A percentile compares a stretch with the other conserved stretches of the same genome.
phyloP scores from a whole-genome alignment of 2,329 filamentous ascomycete species.

The Rutstroemia sp. region DNA sequence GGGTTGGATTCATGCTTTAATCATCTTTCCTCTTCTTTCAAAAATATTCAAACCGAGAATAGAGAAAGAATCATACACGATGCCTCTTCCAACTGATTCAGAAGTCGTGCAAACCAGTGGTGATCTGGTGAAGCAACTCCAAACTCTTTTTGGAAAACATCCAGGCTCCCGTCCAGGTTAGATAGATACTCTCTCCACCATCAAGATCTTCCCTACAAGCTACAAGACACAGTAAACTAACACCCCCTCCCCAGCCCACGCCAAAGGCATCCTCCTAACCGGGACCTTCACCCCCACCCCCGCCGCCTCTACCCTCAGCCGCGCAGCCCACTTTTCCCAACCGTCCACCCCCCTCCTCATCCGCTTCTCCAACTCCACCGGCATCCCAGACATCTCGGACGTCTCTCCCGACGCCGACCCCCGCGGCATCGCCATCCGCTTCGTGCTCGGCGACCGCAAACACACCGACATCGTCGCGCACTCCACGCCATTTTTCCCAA shows the following conservation, averaged over 20 bases:
- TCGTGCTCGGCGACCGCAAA: conserved; percentile 37
- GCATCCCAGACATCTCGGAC: conserved; percentile 43
- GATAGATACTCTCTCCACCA: neutral
- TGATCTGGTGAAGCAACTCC: neutral
- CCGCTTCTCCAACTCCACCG: conserved; percentile 46
- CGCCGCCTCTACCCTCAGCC: conserved; percentile 37
- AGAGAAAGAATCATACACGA: neutral
- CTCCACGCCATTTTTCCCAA: conserved; percentile 45
- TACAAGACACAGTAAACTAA: neutral
- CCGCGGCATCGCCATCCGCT: conserved; percentile 42
- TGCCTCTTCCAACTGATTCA: conserved; percentile 9
- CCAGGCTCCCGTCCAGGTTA: conserved; percentile 4
- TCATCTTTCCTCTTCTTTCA: neutral
- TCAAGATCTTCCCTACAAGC: neutral
- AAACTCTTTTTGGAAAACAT: conserved; percentile 7
- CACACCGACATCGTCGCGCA: conserved; percentile 52
- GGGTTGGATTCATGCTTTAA: neutral
- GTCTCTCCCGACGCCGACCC: conserved; percentile 40
- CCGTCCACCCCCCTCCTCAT: conserved; percentile 36
- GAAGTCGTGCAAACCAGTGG: conserved; percentile 3
- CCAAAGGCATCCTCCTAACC: conserved; percentile 43
- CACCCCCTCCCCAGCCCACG: conserved; percentile 34
- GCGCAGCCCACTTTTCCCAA: conserved; percentile 40
- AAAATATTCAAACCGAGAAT: neutral
- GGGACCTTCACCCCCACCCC: conserved; percentile 45